phyloP scores from a whole-genome alignment of 164 flowering plant genomes.

The Warburgia ugandensis region DNA sequence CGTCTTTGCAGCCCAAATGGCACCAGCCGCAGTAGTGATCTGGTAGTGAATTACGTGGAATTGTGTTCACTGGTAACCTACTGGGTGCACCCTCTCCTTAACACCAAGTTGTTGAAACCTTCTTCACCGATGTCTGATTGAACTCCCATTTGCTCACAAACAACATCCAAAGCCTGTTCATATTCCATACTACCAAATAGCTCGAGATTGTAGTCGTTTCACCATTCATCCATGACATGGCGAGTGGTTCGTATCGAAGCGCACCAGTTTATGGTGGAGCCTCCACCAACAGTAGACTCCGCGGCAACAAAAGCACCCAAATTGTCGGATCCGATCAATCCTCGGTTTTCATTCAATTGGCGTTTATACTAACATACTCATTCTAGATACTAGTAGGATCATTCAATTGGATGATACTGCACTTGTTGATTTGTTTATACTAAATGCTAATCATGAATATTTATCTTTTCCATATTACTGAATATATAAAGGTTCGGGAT shows the following conservation, averaged over 20 bases:
- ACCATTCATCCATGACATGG: conserved; percentile 60
- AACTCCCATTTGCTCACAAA: conserved; percentile 63
- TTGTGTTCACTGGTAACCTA: conserved; percentile 44
- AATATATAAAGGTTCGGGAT: no score
- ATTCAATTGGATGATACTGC: conserved; percentile 56
- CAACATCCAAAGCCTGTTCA: conserved; percentile 53
- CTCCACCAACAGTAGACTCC: conserved; percentile 86
- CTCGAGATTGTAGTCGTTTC: conserved; percentile 29
- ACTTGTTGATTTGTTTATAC: no score
- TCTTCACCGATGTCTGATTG: conserved; percentile 41
- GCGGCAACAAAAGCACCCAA: conserved; percentile 44
- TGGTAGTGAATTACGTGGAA: conserved; percentile 55
- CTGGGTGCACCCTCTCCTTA: conserved; percentile 61
- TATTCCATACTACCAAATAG: conserved; percentile 55
- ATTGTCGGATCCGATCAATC: conserved; percentile 40
- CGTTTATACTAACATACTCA: no score
- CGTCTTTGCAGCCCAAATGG: conserved; percentile 74
- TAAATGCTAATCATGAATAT: no score
- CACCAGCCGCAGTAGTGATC: conserved; percentile 93
- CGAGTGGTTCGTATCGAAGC: conserved; percentile 66
- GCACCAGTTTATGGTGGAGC: conserved; percentile 83
- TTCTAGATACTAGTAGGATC: conserved; percentile 53
- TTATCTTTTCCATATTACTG: no score
- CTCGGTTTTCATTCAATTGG: conserved; percentile 56
- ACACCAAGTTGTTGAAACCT: conserved; percentile 47